A percentile compares a stretch with the other conserved stretches of the same genome.
These are phyloP conservation scores for Gyrodon lividus DNA, from an alignment of 768 basidiomycete genomes.

Conservation along the genomic window DNA sequence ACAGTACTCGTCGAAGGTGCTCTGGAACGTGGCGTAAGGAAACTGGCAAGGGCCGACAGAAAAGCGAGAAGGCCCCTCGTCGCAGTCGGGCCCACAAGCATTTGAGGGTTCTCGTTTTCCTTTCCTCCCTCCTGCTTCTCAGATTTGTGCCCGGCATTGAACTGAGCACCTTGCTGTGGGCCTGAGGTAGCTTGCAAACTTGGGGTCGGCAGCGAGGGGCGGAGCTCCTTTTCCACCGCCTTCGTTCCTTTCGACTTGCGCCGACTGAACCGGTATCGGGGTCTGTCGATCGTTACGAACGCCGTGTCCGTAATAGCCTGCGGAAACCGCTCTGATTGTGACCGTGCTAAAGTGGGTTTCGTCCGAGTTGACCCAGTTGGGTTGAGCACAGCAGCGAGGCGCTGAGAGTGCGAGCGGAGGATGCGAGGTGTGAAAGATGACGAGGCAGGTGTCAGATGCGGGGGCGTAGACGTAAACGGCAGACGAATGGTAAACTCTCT, in stretches of 20 bases:
- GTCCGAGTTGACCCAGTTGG: not conserved
- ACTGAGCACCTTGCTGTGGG: not conserved
- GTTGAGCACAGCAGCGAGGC: not conserved
- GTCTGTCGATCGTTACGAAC: constrained; percentile 23
- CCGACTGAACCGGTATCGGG: constrained; percentile 18
- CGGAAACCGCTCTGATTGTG: constrained; percentile 25
- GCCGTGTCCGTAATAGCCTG: constrained; percentile 14
- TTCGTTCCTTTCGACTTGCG: constrained; percentile 10
- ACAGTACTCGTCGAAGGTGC: constrained; percentile 24
- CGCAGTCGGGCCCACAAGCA: not conserved
- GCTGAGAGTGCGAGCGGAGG: constrained; percentile 29
- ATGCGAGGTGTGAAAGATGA: constrained; percentile 14
- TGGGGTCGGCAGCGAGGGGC: not conserved
- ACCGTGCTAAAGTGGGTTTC: constrained; percentile 16
- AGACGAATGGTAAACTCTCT: constrained; percentile 20
- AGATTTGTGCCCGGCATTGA: not conserved
- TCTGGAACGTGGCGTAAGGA: constrained; percentile 16
- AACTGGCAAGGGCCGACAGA: constrained; percentile 7
- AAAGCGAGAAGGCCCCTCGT: not conserved
- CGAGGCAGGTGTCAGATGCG: constrained; percentile 6
- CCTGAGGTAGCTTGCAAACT: not conserved
- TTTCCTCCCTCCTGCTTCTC: not conserved
- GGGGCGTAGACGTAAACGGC: constrained; percentile 23
- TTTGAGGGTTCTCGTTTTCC: constrained; percentile 5
- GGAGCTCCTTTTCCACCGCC: not conserved